Conservation (phyloP, 129 eudicot species). For the Helianthus annuus region HanXRQr2.0-SUNRISE NC_035446.2:143795687-143796186, state of each 20-base stretch:
- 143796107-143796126: slow-evolving; percentile 55
- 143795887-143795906: neutral
- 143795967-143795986: neutral
- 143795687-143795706: neutral
- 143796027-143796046: slow-evolving; percentile 37
- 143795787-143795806: neutral
- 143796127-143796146: slow-evolving; percentile 71
- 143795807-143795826: neutral
- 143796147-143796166: slow-evolving; percentile 75
- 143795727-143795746: neutral
- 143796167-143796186: slow-evolving; percentile 85
- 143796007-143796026: neutral
- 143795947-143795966: neutral
- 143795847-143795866: neutral
- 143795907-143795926: neutral
- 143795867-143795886: neutral
- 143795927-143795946: neutral
- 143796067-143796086: slow-evolving; percentile 78
- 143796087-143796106: slow-evolving; percentile 70
- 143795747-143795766: neutral
- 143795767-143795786: neutral
- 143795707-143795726: neutral
- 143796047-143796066: slow-evolving; percentile 74
- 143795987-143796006: neutral
- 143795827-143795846: neutral